Base-by-base conservation (phyloP, 139 green algal genomes). In the Coelastrella sp. region DNA sequence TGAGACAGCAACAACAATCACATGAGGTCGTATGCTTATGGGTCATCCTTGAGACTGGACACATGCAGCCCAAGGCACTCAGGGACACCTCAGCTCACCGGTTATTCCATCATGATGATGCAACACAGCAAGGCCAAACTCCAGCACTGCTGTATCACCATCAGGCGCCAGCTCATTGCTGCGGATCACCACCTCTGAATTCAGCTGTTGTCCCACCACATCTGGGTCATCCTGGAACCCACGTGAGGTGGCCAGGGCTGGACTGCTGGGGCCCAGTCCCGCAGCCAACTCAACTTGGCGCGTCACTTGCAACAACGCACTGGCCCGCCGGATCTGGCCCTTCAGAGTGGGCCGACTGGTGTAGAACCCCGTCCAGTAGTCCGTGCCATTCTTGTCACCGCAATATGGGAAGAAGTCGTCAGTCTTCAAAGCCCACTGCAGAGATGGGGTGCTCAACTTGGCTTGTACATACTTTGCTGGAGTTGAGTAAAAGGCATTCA, bases 321-420 rank as follows among this genome's bases (percentile, higher is more conserved):
- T 27, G 56, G 15, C 78, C 9, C 58, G 20, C 25, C 82, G 8
- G 9, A 78, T 25, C 82, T 65, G 25, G 6, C 8, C 82, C 27
- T 87, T 87, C 61, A 87, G 63, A 9, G 63, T 63, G 11, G 82
- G 82, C 0, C 82, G 25, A 25, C 63, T 87, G 63, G 63, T 63
- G 27, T 65, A 87, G 82, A 65, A 87, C 24, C 82, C 82, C 19
- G 82, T 78, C 65, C 82, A 87, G 15, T 49, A 79, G 27, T 87
- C 82, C 6, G 17, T 61, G 27, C 82, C 82, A 78, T 97, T 91
- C 7, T 92, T 87, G 81, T 80, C 91, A 85, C 98, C 95, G 10
- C 96, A 92, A 78, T 99, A 99, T 12, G 97, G 97, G 87, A 99
- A 99, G 94, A 98, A 98, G 92, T 99, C 97, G 79, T 97, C 95